A percentile compares a stretch with the other conserved stretches of the same genome.
phyloP scores from a whole-genome alignment of 306 rosid species.

The Comarum palustre region DNA sequence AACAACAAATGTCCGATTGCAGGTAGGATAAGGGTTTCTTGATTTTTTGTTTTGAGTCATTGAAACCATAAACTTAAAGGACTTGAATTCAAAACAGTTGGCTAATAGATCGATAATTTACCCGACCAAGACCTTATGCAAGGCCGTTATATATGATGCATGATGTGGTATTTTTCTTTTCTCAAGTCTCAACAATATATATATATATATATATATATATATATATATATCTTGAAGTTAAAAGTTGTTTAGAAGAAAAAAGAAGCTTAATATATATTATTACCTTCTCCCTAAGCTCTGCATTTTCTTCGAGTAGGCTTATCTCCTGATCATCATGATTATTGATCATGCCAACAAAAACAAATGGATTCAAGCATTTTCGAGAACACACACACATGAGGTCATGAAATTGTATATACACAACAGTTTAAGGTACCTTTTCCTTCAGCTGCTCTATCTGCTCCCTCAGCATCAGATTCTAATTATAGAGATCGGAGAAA shows the following conservation, averaged over 20 bases:
- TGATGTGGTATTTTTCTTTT: neutral
- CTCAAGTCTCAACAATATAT: neutral
- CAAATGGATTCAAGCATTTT: neutral
- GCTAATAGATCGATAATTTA: neutral
- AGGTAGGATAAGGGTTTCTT: too few relatives aligned
- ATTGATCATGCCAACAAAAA: neutral
- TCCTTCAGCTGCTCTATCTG: constrained; percentile 58
- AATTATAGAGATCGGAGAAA: neutral
- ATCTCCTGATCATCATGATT: constrained; percentile 45
- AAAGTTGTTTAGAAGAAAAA: neutral
- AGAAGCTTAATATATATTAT: neutral
- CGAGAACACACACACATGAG: neutral
- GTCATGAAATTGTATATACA: neutral
- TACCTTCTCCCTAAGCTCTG: constrained; percentile 51
- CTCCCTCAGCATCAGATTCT: constrained; percentile 60
- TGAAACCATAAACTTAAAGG: too few relatives aligned
- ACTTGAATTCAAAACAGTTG: neutral
- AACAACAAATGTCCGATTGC: too few relatives aligned
- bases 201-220: too few relatives aligned
- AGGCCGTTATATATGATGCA: neutral
- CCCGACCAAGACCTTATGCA: neutral
- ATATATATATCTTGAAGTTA: neutral
- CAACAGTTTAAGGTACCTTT: constrained; percentile 47
- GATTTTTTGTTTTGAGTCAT: too few relatives aligned
- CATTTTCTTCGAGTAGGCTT: constrained; percentile 51